Evolutionary conservation across 495 filamentous ascomycete genomes (phyloP), one percentile per base, ranked within the genome.

Genomic region (Aspergillus homomorphus): DNA sequence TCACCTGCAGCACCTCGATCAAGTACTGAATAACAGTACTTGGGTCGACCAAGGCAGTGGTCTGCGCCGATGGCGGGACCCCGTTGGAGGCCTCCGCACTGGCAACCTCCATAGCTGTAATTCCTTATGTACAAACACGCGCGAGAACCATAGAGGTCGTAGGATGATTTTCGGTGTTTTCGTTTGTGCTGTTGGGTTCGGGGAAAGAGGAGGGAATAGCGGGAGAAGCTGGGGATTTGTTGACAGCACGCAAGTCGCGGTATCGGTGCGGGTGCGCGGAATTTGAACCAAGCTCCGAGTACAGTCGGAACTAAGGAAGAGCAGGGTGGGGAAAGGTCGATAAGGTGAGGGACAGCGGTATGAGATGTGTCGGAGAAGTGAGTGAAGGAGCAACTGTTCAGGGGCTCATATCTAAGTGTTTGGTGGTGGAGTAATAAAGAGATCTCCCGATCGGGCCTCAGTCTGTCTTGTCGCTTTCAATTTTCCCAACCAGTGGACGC

Each of bases 11-110:
- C 54, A 97, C 85, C 54, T 85, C 83, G 41, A 78, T 79, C 54
- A 98, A 81, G 76, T 97, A 87, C 50, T 92, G 87, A 52, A 96
- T 82, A 43, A 98, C 73, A 43, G 77, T 58, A 51, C 78, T 77
- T 16, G 88, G 80, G 69, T 87, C 82, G 28, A 85, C 75, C 52
- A 74, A 58, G 42, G 77, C 66, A 10, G 33, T 38, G 46, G 71
- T 61, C 51, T 69, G 66, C 44, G 74, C 68, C 51, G 76, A 63
- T 51, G 78, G 66, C 4, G 76, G 62, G 38, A 74, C 70, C 60
- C 79, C 78, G 69, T 83, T 81, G 45, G 74, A 64, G 53, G 68
- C 69, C 67, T 71, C 78, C 51, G 75, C 62, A 60, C 75, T 68
- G 67, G 74, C 77, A 60, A 82, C 77, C 74, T 83, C 80, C 79